phyloP scores from a whole-genome alignment of 106 monocot genomes.

The Dendrobium chrysotoxum region DNA sequence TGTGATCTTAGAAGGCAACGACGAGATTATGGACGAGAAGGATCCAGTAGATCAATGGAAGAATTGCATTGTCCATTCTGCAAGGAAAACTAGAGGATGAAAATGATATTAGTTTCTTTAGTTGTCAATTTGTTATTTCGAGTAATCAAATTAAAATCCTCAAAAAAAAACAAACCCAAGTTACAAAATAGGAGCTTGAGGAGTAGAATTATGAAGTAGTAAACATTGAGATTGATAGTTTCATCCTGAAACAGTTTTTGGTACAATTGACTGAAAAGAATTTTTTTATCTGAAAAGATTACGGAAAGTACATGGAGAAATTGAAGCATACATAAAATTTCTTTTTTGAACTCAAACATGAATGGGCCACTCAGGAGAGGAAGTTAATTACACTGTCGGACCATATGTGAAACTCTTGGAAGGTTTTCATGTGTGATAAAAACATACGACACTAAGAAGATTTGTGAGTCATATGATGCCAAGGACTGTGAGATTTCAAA shows the following conservation, averaged over 20 bases:
- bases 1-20: constrained; percentile 25
- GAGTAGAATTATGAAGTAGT: constrained; percentile 7
- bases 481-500: neutral
- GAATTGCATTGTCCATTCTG: constrained; percentile 10
- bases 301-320: constrained; percentile 5
- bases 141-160: constrained; percentile 18
- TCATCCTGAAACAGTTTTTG: constrained; percentile 12
- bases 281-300: constrained; percentile 3
- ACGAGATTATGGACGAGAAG: constrained; percentile 23
- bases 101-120: constrained; percentile 6
- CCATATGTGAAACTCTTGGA: neutral
- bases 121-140: constrained; percentile 12
- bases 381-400: constrained; percentile 6
- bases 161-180: constrained; percentile 9
- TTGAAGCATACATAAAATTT: neutral
- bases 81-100: constrained; percentile 19
- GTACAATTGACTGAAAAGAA: constrained; percentile 12
- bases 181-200: neutral
- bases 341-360: neutral
- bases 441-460: neutral
- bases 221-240: constrained; percentile 4
- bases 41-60: constrained; percentile 16
- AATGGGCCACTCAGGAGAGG: constrained; percentile 4
- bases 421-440: neutral
- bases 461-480: neutral